Evolutionary conservation across 768 basidiomycete species (phyloP), one percentile per base, ranked within the genome.

Genomic region (Hemileccinum impolitum): DNA sequence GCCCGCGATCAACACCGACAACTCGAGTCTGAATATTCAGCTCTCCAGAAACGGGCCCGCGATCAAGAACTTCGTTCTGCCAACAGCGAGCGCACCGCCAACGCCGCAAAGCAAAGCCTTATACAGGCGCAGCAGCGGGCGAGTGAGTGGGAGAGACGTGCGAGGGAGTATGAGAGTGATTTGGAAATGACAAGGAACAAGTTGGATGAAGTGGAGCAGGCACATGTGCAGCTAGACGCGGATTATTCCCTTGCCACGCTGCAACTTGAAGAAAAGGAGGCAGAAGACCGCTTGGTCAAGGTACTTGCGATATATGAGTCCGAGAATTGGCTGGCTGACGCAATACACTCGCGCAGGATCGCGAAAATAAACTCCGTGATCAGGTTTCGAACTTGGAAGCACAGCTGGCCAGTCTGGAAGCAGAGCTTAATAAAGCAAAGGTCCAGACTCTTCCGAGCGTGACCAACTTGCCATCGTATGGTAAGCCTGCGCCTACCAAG

Each of bases 121-220:
- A 67, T 76, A 18, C 82, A 86, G 54, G 83, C 85, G 18, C 85
- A 91, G 52, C 87, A 90, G 62, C 86, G 87, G 21, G 78, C 87
- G 3, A 70, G 78, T 3, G 90, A 93, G 58, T 91, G 87, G 88
- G 90, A 93, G 67, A 78, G 78, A 53, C 83, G 83, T 19, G 81
- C 86, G 17, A 83, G 82, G 58, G 85, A 88, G 53, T 76, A 77
- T 37, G 86, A 90, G 65, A 70, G 72, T 18, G 77, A 84, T 48
- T 66, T 90, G 17, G 84, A 86, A 60, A 60, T 75, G 56, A 75
- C 74, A 25, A 76, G 74, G 52, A 81, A 79, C 28, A 77, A 78
- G 58, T 64, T 89, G 14, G 86, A 91, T 31, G 79, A 86, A 45
- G 71, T 76, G 9, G 87, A 90, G 55, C 81, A 85, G 59, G 73